phyloP scores from a whole-genome alignment of 2,329 filamentous ascomycete genomes.

The Nigrospora oryzae region DNA sequence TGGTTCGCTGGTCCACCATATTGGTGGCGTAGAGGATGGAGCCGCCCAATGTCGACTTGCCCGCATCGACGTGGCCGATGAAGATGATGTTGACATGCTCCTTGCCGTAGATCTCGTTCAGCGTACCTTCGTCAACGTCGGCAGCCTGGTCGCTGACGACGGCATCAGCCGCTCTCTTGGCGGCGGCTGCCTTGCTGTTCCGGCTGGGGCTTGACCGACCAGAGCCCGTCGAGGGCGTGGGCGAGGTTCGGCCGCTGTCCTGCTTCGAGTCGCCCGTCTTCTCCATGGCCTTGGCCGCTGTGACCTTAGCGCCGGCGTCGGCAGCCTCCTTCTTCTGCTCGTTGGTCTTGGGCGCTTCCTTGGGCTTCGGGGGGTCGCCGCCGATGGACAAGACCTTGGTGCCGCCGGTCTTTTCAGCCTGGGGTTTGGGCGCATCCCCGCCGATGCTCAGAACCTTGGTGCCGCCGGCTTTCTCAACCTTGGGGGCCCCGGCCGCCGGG shows the following conservation, averaged over 20 bases:
- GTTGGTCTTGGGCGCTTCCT: slow-evolving; percentile 45
- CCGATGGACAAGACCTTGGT: slow-evolving; percentile 58
- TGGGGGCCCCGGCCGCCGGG: slow-evolving; percentile 30
- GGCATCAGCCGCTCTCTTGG: slow-evolving; percentile 63
- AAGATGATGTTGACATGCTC: slow-evolving; percentile 93
- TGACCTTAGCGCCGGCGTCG: slow-evolving; percentile 67
- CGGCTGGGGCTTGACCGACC: slow-evolving; percentile 75
- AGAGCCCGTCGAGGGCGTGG: slow-evolving; percentile 59
- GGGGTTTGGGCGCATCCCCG: slow-evolving; percentile 45
- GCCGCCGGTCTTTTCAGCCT: slow-evolving; percentile 44
- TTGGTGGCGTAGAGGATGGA: slow-evolving; percentile 88
- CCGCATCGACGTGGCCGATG: slow-evolving; percentile 95
- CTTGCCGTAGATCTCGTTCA: slow-evolving; percentile 96
- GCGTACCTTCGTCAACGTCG: slow-evolving; percentile 61
- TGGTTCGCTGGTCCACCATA: slow-evolving; percentile 98
- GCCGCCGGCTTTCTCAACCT: slow-evolving; percentile 43
- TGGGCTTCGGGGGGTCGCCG: slow-evolving; percentile 41
- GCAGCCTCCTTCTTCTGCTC: slow-evolving; percentile 26
- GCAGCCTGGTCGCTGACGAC: slow-evolving; percentile 76
- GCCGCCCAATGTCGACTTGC: slow-evolving; percentile 92
- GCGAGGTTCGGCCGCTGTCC: slow-evolving; percentile 65
- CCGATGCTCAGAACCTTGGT: slow-evolving; percentile 58
- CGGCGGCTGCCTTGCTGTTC: slow-evolving; percentile 41
- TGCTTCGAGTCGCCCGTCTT: slow-evolving; percentile 68
- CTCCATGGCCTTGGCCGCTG: slow-evolving; percentile 82